These are phyloP conservation scores for Tolypocladium endophyticum DNA, from an alignment of 2,329 filamentous ascomycete species.

Conservation along the genomic window DNA sequence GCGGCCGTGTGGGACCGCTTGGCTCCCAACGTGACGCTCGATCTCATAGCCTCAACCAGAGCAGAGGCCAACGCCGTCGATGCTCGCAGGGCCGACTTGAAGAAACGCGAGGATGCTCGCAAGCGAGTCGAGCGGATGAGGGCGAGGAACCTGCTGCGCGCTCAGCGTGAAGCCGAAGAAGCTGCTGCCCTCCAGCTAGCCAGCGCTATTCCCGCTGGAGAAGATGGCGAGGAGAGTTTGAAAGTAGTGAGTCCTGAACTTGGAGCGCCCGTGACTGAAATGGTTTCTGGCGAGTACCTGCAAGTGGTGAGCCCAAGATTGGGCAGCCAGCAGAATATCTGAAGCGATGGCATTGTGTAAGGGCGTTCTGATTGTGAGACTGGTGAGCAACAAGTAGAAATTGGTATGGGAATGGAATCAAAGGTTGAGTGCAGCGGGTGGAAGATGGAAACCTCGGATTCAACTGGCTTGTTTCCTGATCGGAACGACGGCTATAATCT, in stretches of 20 bases:
- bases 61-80: conserved; percentile 9
- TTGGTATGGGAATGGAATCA: background rate
- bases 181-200: background rate
- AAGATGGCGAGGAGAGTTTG: background rate
- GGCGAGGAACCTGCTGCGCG: background rate
- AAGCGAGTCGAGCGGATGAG: conserved; percentile 7
- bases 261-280: background rate
- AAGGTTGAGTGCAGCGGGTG: background rate
- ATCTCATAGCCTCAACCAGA: conserved; percentile 9
- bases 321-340: background rate
- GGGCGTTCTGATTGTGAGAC: background rate
- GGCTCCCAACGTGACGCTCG: conserved; percentile 6
- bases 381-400: too few species aligned
- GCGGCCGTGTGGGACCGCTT: conserved; percentile 11
- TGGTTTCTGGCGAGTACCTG: background rate
- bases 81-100: conserved; percentile 4
- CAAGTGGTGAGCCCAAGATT: background rate
- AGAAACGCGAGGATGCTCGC: conserved; percentile 12
- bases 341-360: background rate
- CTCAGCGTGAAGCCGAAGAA: background rate
- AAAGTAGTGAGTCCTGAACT: background rate
- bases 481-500: background rate
- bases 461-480: background rate
- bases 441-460: background rate
- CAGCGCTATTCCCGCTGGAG: background rate